Base-by-base conservation (phyloP, 768 basidiomycete genomes). In the Baorangia bicolor region DNA sequence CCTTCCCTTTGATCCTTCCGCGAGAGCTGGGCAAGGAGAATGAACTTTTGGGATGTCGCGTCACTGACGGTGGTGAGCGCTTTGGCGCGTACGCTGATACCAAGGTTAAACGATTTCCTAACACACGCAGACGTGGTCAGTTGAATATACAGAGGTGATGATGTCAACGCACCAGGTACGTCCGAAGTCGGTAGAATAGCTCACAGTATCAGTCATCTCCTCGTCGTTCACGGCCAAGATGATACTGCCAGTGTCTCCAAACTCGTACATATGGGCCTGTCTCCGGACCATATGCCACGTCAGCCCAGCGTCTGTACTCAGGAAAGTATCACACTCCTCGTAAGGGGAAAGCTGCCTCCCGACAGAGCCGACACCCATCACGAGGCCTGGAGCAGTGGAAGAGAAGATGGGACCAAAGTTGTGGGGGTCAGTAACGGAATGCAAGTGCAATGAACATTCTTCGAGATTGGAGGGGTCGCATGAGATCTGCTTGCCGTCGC, bases 351-450 rank as follows among this genome's bases (percentile, higher is more conserved):
- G 75, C 13, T 74, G 70, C 21, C 79, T 73, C 2, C 96, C 94
- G 34, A 97, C 81, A 0, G 85, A 90, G 7, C 97, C 97, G 2
- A 98, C 94, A n/a, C 91, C 96, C 91, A 99, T 96, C 28, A 92
- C 88, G 56, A 93, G 81, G 0, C 97, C 96, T 0, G 96, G 96
- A 0, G 95, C 96, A 6, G 92, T 88, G 0, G 94, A 94, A 2
- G 94, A 96, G 74, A 98, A 98, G 30, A 98, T 81, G 18, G 92
- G 87, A 0, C 97, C 96, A 64, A 87, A 91, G 72, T 98, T 99
- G 74, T 96, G 96, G 1, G 92, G 88, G 9, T 82, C 77, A 0
- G 95, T 95, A 23, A 98, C 93, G 7, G 95, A 97, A 71, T 97
- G 88, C 13, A 99, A 75, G 69, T 99, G 95, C 0, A 98, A 78